Percentiles rank a stretch among this genome's conserved stretches.
These are phyloP conservation scores for Ganoderma multipileum DNA, from an alignment of 1,284 basidiomycete species.

Conservation along the genomic window DNA sequence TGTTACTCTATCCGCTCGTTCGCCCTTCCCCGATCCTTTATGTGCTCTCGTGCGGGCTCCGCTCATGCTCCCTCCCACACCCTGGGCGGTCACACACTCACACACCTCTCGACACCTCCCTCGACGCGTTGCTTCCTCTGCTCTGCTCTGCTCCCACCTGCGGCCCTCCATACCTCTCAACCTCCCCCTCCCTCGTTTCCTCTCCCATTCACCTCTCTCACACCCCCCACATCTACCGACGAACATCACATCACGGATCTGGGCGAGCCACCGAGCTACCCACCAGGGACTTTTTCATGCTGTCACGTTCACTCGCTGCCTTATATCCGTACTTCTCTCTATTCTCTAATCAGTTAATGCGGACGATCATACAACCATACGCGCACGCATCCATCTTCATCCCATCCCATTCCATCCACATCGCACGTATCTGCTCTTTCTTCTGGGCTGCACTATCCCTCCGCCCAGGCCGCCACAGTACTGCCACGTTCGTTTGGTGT, in stretches of 20 bases:
- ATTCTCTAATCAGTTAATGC: slow-evolving; percentile 24
- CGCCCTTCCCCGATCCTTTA: not conserved
- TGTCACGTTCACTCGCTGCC: slow-evolving; percentile 19
- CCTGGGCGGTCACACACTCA: not conserved
- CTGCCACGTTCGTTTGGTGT: not conserved
- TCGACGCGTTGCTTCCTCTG: not conserved
- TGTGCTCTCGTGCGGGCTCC: slow-evolving; percentile 2
- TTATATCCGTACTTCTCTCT: slow-evolving; percentile 14
- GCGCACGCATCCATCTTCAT: slow-evolving; percentile 6
- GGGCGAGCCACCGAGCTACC: slow-evolving; percentile 10
- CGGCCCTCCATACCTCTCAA: not conserved
- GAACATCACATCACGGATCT: slow-evolving; percentile 12
- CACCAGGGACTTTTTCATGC: slow-evolving; percentile 17
- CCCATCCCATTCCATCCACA: not conserved
- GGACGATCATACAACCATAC: slow-evolving; percentile 16
- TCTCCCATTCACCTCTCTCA: not conserved
- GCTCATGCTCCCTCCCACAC: slow-evolving; percentile 1
- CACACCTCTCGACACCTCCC: not conserved
- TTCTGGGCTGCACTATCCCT: not conserved
- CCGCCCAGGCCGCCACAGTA: not conserved
- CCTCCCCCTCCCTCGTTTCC: slow-evolving; percentile 2
- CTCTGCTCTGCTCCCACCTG: not conserved
- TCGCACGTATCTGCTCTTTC: not conserved
- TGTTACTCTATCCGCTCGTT: slow-evolving; percentile 26
- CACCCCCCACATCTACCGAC: slow-evolving; percentile 1